phyloP scores from a whole-genome alignment of 345 rosid species.

The Cochlearia excelsa region DNA sequence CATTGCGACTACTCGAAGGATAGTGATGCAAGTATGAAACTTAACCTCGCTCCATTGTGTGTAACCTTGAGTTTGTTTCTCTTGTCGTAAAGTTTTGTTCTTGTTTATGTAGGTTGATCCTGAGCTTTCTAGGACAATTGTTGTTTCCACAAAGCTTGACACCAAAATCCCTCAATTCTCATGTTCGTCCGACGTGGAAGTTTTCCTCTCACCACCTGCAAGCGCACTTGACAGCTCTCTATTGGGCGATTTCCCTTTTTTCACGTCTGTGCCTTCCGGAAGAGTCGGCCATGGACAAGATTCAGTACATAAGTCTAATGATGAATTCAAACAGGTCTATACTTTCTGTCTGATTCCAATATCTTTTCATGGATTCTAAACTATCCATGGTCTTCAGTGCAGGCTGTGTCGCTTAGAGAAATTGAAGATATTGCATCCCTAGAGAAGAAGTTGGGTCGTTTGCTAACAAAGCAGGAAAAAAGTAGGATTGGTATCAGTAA shows the following conservation, averaged over 20 bases:
- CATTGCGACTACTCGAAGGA: constrained; percentile 80
- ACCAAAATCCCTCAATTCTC: constrained; percentile 95
- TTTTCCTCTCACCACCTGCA: constrained; percentile 86
- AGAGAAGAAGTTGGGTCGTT: constrained; percentile 82
- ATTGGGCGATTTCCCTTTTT: constrained; percentile 82
- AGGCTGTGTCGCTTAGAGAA: constrained; percentile 77
- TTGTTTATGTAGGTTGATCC: constrained; percentile 74
- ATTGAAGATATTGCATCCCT: constrained; percentile 60
- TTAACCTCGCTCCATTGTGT: constrained; percentile 3
- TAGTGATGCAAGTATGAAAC: constrained; percentile 85
- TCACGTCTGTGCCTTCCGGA: constrained; percentile 97
- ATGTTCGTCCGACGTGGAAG: constrained; percentile 81
- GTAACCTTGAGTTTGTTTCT: constrained; percentile 3
- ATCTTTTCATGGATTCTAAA: constrained; percentile 18
- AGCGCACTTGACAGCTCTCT: constrained; percentile 84
- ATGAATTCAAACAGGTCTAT: constrained; percentile 85
- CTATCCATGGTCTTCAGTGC: constrained; percentile 10
- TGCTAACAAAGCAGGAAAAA: constrained; percentile 69
- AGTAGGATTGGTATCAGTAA: constrained; percentile 88
- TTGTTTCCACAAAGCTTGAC: constrained; percentile 90
- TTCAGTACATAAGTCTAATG: constrained; percentile 69
- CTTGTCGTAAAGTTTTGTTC: constrained; percentile 11
- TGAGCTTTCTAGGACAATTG: constrained; percentile 82
- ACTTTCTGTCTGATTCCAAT: constrained; percentile 20
- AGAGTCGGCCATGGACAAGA: constrained; percentile 79